Evolutionary conservation across 2,329 filamentous ascomycete species (phyloP), one percentile per base, ranked within the genome.

Genomic region (Fusarium sp.): DNA sequence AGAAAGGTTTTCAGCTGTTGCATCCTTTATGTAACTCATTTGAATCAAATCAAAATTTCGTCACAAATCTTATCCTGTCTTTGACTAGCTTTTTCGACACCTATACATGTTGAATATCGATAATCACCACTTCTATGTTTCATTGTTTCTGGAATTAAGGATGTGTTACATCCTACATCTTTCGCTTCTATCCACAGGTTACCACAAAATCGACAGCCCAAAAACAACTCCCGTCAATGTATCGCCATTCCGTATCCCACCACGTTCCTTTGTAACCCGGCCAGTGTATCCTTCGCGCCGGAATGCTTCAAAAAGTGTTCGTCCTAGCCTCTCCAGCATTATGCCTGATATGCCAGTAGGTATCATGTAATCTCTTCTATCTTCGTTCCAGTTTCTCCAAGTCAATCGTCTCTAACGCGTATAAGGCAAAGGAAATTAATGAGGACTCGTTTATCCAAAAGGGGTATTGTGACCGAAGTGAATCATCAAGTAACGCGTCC

Each of bases 401-500:
- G 24, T 40, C 53, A 61, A 55, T 58, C 59, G 45, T 59, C 45
- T 75, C 60, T 75, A 73, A 60, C 62, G 55, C 71, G 42, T 56
- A 66, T 33, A 61, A 56, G 53, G 34, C 52, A 61, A 68, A 64
- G 49, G 24, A 39, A 66, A 38, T 58, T 40, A 43, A 63, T 43
- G 42, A 66, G 61, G 66, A 63, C 60, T 56, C 62, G 46, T 50
- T 62, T 64, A 44, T 70, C 68, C 50, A 63, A 66, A 54, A 58
- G 59, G 63, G 68, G 66, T 69, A 74, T 74, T 71, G 66, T 74
- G 60, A 58, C 64, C 68, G 66, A 67, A 61, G 55, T 63, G 59
- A 67, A 49, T 53, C 53, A 64, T 53, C 48, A 58, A 58, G 42
- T 31, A 55, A 61, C 48, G 26, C 15, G 14, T 63, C 22, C 39